Conservation (phyloP, 2,329 filamentous ascomycete genomes). For the Monosporascus sp. region DNA sequence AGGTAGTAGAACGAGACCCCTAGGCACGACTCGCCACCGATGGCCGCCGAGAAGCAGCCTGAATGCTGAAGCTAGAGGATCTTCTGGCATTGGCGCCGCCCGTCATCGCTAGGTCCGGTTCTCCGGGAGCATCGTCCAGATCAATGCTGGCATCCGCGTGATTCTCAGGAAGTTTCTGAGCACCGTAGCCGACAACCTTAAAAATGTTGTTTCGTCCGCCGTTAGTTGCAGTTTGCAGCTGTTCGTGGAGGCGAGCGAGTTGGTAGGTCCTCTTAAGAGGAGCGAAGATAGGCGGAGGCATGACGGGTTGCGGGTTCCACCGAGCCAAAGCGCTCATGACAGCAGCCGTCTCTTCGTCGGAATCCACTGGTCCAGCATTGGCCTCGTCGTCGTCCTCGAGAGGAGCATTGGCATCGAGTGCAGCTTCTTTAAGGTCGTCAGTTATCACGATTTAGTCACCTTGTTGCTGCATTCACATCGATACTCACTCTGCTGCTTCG, state of each 20-base stretch:
- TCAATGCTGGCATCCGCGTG: conserved; percentile 40
- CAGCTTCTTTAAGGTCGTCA: conserved; percentile 61
- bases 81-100: conserved; percentile 32
- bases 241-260: conserved; percentile 57
- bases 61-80: conserved; percentile 42
- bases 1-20: conserved; percentile 5
- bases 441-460: conserved; percentile 4
- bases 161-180: conserved; percentile 47
- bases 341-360: conserved; percentile 85
- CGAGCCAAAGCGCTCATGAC: conserved; percentile 78
- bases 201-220: conserved; percentile 62
- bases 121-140: conserved; percentile 53
- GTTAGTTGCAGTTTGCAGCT: conserved; percentile 61
- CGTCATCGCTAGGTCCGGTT: conserved; percentile 43
- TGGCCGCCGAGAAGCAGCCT: conserved; percentile 37
- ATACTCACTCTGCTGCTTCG: conserved; percentile 85
- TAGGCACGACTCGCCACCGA: conserved; percentile 45
- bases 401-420: conserved; percentile 89
- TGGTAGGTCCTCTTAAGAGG: conserved; percentile 61
- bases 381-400: conserved; percentile 80
- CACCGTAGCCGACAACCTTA: conserved; percentile 51
- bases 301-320: conserved; percentile 73
- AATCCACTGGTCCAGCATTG: conserved; percentile 78
- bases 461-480: neutral
- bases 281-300: conserved; percentile 57